Percentiles rank a stretch among this genome's conserved stretches.
Evolutionary conservation across 179 eudicot genomes (phyloP).

Genomic region (Drosera spatulata): DNA sequence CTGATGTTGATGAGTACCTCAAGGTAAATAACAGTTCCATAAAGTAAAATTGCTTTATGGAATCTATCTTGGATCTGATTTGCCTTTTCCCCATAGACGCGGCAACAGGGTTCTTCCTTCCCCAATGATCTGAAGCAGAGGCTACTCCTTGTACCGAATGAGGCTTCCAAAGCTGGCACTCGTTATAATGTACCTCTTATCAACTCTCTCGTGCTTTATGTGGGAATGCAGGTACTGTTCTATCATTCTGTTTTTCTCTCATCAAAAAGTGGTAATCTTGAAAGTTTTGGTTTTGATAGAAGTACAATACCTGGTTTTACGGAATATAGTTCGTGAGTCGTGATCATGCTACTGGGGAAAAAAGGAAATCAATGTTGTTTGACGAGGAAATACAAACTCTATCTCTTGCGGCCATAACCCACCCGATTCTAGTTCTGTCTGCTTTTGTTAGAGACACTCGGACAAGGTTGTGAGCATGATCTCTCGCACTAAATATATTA

Average conservation of each 20-base stretch:
- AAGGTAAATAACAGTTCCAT: constrained; percentile 35
- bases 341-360: no score
- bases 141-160: constrained; percentile 57
- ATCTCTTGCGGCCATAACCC: background rate
- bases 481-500: no score
- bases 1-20: constrained; percentile 83
- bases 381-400: no score
- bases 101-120: constrained; percentile 61
- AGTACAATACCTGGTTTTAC: no score
- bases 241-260: background rate
- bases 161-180: constrained; percentile 68
- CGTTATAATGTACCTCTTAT: constrained; percentile 85
- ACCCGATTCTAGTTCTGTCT: background rate
- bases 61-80: background rate
- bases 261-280: no score
- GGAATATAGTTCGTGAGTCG: no score
- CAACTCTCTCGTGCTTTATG: constrained; percentile 86
- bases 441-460: background rate
- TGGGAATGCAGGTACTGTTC: constrained; percentile 69
- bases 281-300: no score
- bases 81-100: constrained; percentile 32
- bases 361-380: no score
- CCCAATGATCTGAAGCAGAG: constrained; percentile 67
- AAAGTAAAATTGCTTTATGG: no score
- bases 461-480: no score